Evolutionary conservation across 2,329 filamentous ascomycete genomes (phyloP).

Genomic region (Aspergillus luchuensis): DNA sequence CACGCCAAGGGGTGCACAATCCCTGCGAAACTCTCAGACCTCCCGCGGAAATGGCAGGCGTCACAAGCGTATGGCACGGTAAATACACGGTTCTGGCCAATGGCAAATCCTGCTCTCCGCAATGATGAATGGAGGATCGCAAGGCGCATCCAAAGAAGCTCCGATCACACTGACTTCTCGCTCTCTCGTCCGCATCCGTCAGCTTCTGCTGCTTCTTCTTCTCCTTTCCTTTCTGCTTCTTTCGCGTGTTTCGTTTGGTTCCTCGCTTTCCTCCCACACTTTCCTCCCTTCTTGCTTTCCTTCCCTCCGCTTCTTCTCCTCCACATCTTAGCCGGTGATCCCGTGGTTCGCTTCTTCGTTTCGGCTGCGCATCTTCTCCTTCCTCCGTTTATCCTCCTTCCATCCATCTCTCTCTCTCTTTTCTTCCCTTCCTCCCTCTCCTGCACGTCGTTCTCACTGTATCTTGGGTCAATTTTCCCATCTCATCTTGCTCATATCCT

Average conservation of each 20-base stretch:
- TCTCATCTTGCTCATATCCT: slow-evolving; percentile 8
- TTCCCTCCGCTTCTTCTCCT: slow-evolving; percentile 16
- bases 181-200: slow-evolving; percentile 20
- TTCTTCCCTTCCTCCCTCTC: slow-evolving; percentile 20
- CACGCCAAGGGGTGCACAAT: neutral
- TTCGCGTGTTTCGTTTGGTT: slow-evolving; percentile 5
- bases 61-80: slow-evolving; percentile 14
- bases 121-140: slow-evolving; percentile 12
- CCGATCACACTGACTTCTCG: slow-evolving; percentile 2
- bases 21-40: too few relatives aligned
- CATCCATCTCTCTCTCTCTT: slow-evolving; percentile 20
- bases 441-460: slow-evolving; percentile 19
- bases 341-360: slow-evolving; percentile 8
- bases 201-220: slow-evolving; percentile 17
- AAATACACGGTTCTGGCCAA: slow-evolving; percentile 11
- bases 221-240: slow-evolving; percentile 12
- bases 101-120: slow-evolving; percentile 23
- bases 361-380: slow-evolving; percentile 1
- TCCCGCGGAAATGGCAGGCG: too few relatives aligned
- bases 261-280: slow-evolving; percentile 12
- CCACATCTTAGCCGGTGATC: slow-evolving; percentile 6
- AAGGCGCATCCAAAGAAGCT: slow-evolving; percentile 19
- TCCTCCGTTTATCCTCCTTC: neutral
- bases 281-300: slow-evolving; percentile 16
- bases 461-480: slow-evolving; percentile 10